Percentiles rank a stretch among this genome's conserved stretches.
Conservation (phyloP, 106 monocot genomes). For the Acanthochlamys bracteata region DNA sequence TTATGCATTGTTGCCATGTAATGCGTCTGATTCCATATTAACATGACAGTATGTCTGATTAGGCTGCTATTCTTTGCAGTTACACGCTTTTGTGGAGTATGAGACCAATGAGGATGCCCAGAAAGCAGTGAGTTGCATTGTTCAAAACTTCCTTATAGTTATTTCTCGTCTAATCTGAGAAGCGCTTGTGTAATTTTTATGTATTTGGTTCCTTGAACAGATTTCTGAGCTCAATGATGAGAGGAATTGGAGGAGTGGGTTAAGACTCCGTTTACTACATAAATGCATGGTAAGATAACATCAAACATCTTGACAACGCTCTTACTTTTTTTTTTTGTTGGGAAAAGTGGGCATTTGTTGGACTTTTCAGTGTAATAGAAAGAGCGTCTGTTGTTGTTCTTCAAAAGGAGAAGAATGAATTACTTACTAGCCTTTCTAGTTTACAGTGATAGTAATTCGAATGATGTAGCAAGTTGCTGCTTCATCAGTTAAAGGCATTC, state of each 20-base stretch:
- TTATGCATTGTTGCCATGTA: neutral
- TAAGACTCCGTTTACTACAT: constrained; percentile 70
- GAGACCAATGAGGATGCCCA: constrained; percentile 79
- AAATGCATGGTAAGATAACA: constrained; percentile 60
- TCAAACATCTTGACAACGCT: neutral
- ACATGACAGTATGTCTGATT: neutral
- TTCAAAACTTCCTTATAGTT: neutral
- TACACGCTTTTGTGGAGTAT: constrained; percentile 99
- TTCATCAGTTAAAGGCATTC: too few relatives aligned
- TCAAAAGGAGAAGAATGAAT: too few relatives aligned
- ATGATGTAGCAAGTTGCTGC: too few relatives aligned
- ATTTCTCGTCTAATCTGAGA: neutral
- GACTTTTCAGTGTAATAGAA: too few relatives aligned
- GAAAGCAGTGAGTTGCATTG: constrained; percentile 63
- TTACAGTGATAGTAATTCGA: too few relatives aligned
- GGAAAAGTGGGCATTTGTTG: too few relatives aligned
- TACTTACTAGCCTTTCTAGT: too few relatives aligned
- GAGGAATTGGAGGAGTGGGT: constrained; percentile 92
- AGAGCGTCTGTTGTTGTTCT: too few relatives aligned
- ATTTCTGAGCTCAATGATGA: constrained; percentile 71
- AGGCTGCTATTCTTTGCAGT: constrained; percentile 21
- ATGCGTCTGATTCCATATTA: neutral
- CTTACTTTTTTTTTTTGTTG: neutral
- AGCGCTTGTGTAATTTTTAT: neutral
- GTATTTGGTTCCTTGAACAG: constrained; percentile 15